Base-by-base conservation (phyloP, 208 protist genomes). In the Acanthamoeba castellanii region DNA sequence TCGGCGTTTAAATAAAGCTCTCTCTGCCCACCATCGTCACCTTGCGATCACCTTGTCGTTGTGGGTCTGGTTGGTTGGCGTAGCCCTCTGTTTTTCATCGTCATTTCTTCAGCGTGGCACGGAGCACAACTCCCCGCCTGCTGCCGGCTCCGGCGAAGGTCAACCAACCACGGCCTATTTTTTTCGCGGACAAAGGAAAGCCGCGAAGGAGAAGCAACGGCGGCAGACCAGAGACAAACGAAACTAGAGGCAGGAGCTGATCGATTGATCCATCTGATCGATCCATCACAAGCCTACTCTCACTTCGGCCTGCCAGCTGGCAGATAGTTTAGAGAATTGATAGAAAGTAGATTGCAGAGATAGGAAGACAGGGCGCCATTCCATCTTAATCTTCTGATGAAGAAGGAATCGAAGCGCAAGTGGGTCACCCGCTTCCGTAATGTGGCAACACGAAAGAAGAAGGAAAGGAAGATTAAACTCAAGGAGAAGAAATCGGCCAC, bases 361-460 rank as follows among this genome's bases (percentile, higher is more conserved):
- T 47, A 34, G 66, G 66, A 30, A 74, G 66, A 37, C 1, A 68
- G 61, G 27, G 25, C 66, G 34, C 50, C 20, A n/a, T n/a, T 81
- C 22, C 72, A 50, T 81, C 30, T 52, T n/a, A 5, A 2, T 7
- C 4, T 1, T 11, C 7, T 7, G 45, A 88, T 88, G 50, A 88
- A 88, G 25, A 13, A 64, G 50, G 30, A 55, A 9, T 64, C 42
- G 0, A 47, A 88, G 81, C 45, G 81, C 50, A 88, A 88, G 81
- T 88, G 81, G 81, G 81, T 92, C 61, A 92, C 87, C 37, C 87
- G 87, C 59, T 92, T 92, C 87, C 52, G 87, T 47, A 74, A 74
- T 55, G 61, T 74, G 25, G 61, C 64, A 0, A 76, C 87, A 14
- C 55, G 55, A 14, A 68, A 74, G 61, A 92, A 92, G 87, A 92